A percentile compares a stretch with the other conserved stretches of the same genome.
These are phyloP conservation scores for Mycosphaerella sp. DNA, from an alignment of 2,329 filamentous ascomycete species.

Conservation along the genomic window DNA sequence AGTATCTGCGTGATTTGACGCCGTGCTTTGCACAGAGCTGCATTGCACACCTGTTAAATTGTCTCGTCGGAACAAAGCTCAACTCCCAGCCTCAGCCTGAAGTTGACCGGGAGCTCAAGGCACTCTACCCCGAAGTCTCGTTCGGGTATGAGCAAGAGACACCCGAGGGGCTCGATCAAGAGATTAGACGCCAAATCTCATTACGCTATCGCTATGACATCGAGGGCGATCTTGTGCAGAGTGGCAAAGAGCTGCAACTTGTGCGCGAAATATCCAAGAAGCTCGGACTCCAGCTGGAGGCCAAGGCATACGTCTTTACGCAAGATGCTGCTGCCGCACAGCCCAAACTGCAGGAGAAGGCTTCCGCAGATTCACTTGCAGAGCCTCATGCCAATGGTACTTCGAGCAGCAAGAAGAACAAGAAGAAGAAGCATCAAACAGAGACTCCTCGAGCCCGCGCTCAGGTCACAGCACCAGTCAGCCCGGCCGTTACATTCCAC, in stretches of 20 bases:
- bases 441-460: slow-evolving; percentile 43
- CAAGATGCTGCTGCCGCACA: slow-evolving; percentile 30
- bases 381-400: slow-evolving; percentile 33
- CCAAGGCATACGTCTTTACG: slow-evolving; percentile 67
- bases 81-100: slow-evolving; percentile 74
- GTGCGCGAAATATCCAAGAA: slow-evolving; percentile 85
- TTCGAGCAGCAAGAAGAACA: slow-evolving; percentile 41
- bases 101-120: slow-evolving; percentile 65
- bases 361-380: slow-evolving; percentile 27
- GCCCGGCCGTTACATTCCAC: slow-evolving; percentile 58
- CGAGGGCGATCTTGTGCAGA: slow-evolving; percentile 58
- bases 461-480: slow-evolving; percentile 39
- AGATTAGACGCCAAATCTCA: slow-evolving; percentile 64
- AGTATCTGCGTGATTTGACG: slow-evolving; percentile 72
- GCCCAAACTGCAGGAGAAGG: slow-evolving; percentile 24
- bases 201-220: slow-evolving; percentile 73
- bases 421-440: slow-evolving; percentile 53
- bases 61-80: slow-evolving; percentile 69
- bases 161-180: slow-evolving; percentile 61
- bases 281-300: slow-evolving; percentile 79
- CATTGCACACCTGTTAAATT: slow-evolving; percentile 85
- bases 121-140: slow-evolving; percentile 74
- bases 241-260: slow-evolving; percentile 70
- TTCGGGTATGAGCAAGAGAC: slow-evolving; percentile 74
- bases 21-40: slow-evolving; percentile 72